Evolutionary conservation across 2,329 filamentous ascomycete species (phyloP).

Genomic region (Clonostachys sp.): DNA sequence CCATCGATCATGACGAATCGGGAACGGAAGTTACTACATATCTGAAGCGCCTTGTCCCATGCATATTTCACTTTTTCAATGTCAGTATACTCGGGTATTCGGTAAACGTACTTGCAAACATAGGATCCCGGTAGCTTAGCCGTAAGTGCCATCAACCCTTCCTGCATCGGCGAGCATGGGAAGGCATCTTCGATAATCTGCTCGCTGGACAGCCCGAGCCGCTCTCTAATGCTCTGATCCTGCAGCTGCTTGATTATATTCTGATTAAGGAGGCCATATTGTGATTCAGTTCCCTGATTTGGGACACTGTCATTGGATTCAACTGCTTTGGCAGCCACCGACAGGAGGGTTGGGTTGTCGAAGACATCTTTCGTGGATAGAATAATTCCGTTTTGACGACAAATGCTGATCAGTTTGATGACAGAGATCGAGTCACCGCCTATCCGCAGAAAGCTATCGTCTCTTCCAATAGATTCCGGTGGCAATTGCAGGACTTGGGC

Average conservation of each 20-base stretch:
- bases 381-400: neutral
- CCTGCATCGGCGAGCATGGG: constrained; percentile 42
- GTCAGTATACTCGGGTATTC: constrained; percentile 6
- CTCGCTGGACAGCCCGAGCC: constrained; percentile 1
- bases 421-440: constrained; percentile 9
- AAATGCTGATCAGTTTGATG: constrained; percentile 4
- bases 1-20: constrained; percentile 7
- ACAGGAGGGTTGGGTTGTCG: neutral
- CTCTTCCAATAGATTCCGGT: constrained; percentile 1
- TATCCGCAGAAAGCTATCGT: constrained; percentile 6
- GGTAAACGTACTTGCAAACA: constrained; percentile 16
- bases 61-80: neutral
- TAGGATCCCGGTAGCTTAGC: constrained; percentile 26
- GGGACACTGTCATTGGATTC: no score
- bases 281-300: no score
- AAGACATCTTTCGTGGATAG: constrained; percentile 9
- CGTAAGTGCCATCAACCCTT: constrained; percentile 42
- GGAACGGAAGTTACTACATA: constrained; percentile 8
- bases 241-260: no score
- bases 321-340: neutral
- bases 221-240: no score
- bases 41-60: constrained; percentile 4
- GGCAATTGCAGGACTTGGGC: constrained; percentile 3
- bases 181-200: constrained; percentile 37
- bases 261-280: no score